A percentile compares a stretch with the other conserved stretches of the same genome.
Conservation (phyloP, 257 asterid genomes). For the Ocimum tenuiflorum region DNA sequence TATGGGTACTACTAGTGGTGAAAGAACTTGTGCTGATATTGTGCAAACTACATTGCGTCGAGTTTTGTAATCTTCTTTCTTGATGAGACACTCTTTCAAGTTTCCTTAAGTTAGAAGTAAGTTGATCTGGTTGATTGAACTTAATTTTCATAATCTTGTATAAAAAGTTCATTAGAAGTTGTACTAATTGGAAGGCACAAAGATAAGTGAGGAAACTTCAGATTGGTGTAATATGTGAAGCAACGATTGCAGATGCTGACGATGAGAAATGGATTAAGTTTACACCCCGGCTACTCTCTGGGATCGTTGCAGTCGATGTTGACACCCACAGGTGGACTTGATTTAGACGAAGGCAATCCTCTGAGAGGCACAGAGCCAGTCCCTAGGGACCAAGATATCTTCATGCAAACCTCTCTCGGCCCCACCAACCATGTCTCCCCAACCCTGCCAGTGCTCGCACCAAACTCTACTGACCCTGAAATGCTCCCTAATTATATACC, state of each 20-base stretch:
- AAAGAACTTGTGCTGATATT: not conserved
- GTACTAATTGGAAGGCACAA: not conserved
- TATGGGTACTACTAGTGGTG: not conserved
- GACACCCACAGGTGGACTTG: slow-evolving; percentile 38
- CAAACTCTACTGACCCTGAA: slow-evolving; percentile 29
- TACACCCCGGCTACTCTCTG: slow-evolving; percentile 56
- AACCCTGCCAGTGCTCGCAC: slow-evolving; percentile 33
- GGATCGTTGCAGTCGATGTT: slow-evolving; percentile 57
- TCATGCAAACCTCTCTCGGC: slow-evolving; percentile 35
- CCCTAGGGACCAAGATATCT: slow-evolving; percentile 37
- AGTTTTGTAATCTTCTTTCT: not conserved
- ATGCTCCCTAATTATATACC: slow-evolving; percentile 37
- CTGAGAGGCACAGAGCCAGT: slow-evolving; percentile 40
- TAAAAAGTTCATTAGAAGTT: not conserved
- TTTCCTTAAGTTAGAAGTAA: not conserved
- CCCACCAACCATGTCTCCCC: slow-evolving; percentile 35
- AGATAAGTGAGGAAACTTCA: not conserved
- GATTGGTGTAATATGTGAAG: too few relatives aligned
- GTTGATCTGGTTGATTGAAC: not conserved
- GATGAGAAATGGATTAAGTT: slow-evolving; percentile 71
- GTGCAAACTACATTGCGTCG: not conserved
- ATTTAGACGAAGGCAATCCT: slow-evolving; percentile 43
- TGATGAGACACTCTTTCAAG: not conserved
- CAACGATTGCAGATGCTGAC: slow-evolving; percentile 66
- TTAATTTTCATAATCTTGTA: not conserved